Evolutionary conservation across 2,329 filamentous ascomycete genomes (phyloP).

Genomic region (Aspergillus arachidicola): DNA sequence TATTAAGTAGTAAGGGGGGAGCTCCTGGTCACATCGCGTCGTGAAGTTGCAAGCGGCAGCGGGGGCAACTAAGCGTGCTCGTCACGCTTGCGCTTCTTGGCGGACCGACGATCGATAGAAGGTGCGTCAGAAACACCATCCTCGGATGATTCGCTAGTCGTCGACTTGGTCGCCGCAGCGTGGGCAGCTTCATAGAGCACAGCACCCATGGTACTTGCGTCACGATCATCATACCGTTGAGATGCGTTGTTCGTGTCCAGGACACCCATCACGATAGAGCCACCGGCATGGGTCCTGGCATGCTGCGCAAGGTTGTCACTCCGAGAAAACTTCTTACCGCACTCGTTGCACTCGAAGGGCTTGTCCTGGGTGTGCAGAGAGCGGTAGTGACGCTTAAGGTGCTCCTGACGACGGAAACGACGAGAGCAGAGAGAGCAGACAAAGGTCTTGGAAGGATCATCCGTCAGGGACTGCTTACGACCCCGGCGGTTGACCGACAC

Average conservation of each 20-base stretch:
- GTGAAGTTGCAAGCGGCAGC: constrained; percentile 27
- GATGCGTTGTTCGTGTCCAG: constrained; percentile 68
- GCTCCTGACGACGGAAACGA: constrained; percentile 96
- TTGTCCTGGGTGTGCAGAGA: constrained; percentile 98
- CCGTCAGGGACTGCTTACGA: constrained; percentile 96
- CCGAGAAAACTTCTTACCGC: constrained; percentile 98
- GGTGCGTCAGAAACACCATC: constrained; percentile 34
- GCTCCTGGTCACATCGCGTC: constrained; percentile 45
- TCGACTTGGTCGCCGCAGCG: constrained; percentile 66
- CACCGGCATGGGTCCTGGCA: constrained; percentile 86
- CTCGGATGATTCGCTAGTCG: constrained; percentile 48
- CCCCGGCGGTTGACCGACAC: constrained; percentile 81
- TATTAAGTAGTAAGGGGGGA: constrained; percentile 36
- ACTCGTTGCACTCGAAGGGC: constrained; percentile 96
- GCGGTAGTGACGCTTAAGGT: constrained; percentile 97
- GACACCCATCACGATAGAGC: constrained; percentile 88
- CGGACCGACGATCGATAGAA: constrained; percentile 50
- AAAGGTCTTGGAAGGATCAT: constrained; percentile 97
- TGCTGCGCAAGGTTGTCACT: constrained; percentile 98
- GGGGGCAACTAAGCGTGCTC: constrained; percentile 56
- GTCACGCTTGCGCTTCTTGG: constrained; percentile 79
- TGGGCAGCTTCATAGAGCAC: constrained; percentile 81
- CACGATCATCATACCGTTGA: constrained; percentile 54
- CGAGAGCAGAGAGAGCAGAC: constrained; percentile 95
- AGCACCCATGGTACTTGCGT: constrained; percentile 69